Evolutionary conservation across 108 stramenopile genomes (phyloP), one percentile per base, ranked within the genome.

Genomic region (Cyclotella cryptica): DNA sequence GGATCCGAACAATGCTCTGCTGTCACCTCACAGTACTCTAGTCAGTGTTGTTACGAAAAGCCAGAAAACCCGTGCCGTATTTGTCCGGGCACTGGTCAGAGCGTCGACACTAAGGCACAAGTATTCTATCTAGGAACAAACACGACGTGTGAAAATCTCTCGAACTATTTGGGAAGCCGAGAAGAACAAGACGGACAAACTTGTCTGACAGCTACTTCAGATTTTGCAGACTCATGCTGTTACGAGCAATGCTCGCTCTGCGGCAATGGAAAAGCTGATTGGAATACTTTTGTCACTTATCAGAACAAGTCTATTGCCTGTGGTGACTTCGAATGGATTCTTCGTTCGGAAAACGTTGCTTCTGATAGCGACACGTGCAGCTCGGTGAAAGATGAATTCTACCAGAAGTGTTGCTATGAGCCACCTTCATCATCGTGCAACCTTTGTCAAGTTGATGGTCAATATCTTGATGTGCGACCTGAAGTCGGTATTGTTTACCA

Each of bases 241-340:
- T 82, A 75, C 43, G 75, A 82, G 18, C 70, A 59, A 11, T 82
- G 81, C 49, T 76, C 81, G 6, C 75, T 82, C 53, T 82, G 81
- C 63, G 81, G 57, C 21, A 49, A 67, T 17, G 81, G 81, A 41
- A 82, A 75, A 60, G 81, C 81, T 66, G 81, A 82, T 65, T 82
- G 81, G 81, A 68, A 67, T 40, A 82, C 75, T 18, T 76, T 72
- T 53, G 81, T 82, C 18, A 71, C 22, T 10, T 82, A 76, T 52
- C 58, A 82, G 59, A 71, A 69, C 7, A 60, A 66, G 41, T 72
- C 81, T 9, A 76, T 82, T 45, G 74, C 81, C 19, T 82, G 81
- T 43, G 81, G 81, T 21, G 81, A 82, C 62, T 82, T 82, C 68
- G 81, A 76, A 72, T 82, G 81, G 81, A 76, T 72, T 61, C 71